Evolutionary conservation across 371 early-diverging fungal species (phyloP), one percentile per base, ranked within the genome.

Genomic region (Mucor piriformis): DNA sequence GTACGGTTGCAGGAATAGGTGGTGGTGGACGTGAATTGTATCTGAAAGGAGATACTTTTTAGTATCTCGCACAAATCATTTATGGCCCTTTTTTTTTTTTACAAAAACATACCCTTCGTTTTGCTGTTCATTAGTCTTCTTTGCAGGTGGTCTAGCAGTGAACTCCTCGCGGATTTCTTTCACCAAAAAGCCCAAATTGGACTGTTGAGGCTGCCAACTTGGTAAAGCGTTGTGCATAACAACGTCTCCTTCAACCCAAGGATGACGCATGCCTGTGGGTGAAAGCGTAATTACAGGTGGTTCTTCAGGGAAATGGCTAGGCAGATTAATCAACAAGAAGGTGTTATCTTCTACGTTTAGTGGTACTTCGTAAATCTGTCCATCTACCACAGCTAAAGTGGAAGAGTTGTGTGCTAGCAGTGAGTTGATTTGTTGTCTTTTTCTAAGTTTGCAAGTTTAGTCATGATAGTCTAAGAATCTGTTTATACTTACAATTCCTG

Each of bases 241-340:
- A 12, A 77, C 76, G 49, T 78, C 78, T 11, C 77, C 65, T 15
- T 85, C 83, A 13, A 85, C 70, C 79, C 81, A 83, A 15, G 83
- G 79, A 64, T 85, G 86, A 16, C 76, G 57, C 69, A 80, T 60
- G 12, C 81, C 79, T 6, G 73, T 72, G 6, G 86, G 86, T 29
- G 77, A 72, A 18, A 85, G 67, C 3, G 86, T 83, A 54, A 85
- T 76, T n/a, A 77, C 75, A 13, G 86, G 86, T 27, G 84, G 75
- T 16, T 77, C 79, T 18, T 83, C 83, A 1, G 86, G 86, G 42
- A 83, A 85, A 7, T 57, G 57, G 24, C 78, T 66, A 1, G 84
- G 79, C 34, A 85, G 44, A 47, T 77, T 77, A 51, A 81, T 66
- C 2, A 81, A 64, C 11, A 79, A 48, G 18, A 54, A 63, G 12